Evolutionary conservation across 805 yeast species (phyloP).

Genomic region (Wickerhamomyces ciferrii): DNA sequence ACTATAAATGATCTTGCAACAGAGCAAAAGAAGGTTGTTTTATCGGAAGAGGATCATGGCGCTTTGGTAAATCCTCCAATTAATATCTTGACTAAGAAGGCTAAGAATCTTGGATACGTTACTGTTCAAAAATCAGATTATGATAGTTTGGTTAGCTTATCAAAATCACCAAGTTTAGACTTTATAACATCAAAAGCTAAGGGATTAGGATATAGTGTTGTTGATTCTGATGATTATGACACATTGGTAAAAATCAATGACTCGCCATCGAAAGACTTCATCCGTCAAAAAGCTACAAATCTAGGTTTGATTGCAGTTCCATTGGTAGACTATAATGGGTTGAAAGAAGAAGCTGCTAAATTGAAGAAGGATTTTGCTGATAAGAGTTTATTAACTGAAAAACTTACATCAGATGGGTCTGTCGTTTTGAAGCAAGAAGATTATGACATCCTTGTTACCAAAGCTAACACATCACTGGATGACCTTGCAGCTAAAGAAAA

Average conservation of each 20-base stretch:
- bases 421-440: slow-evolving; percentile 9
- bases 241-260: neutral
- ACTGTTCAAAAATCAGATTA: slow-evolving; percentile 1
- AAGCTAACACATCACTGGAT: slow-evolving; percentile 3
- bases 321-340: slow-evolving; percentile 4
- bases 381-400: slow-evolving; percentile 22
- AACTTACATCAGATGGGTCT: slow-evolving; percentile 17
- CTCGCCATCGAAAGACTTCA: slow-evolving; percentile 18
- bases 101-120: slow-evolving; percentile 1
- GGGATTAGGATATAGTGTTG: neutral
- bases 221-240: neutral
- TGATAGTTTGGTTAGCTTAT: neutral
- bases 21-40: neutral
- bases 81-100: slow-evolving; percentile 8
- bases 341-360: slow-evolving; percentile 13
- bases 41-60: slow-evolving; percentile 1
- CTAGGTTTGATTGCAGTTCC: slow-evolving; percentile 9
- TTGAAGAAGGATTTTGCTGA: slow-evolving; percentile 18
- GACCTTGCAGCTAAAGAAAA: neutral
- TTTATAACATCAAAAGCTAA: neutral
- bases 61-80: slow-evolving; percentile 1
- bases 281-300: slow-evolving; percentile 12
- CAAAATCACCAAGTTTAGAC: slow-evolving; percentile 1
- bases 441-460: slow-evolving; percentile 11
- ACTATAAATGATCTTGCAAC: neutral